phyloP scores from a whole-genome alignment of 306 rosid species.

The Cucurbita ficifolia region DNA sequence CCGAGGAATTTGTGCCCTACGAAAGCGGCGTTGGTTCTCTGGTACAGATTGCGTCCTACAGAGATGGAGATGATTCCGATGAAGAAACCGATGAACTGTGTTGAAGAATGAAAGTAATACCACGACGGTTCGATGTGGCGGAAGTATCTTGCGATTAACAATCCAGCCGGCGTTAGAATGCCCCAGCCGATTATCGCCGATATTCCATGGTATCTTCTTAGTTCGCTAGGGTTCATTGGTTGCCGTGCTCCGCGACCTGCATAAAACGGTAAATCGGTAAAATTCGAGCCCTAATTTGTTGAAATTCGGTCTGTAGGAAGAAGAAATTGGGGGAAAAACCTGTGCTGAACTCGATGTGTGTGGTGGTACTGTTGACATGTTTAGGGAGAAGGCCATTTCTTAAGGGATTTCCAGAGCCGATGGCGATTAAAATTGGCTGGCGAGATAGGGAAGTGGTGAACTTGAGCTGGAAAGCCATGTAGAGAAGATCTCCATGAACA shows the following conservation, averaged over 20 bases:
- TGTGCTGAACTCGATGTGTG: background rate
- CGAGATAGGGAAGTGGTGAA: background rate
- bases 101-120: conserved; percentile 10
- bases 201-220: conserved; percentile 2
- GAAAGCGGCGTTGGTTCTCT: background rate
- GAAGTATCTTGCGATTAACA: background rate
- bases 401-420: background rate
- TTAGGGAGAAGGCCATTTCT: background rate
- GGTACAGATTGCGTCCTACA: background rate
- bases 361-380: background rate
- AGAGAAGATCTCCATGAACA: background rate
- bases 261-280: background rate
- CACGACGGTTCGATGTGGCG: background rate
- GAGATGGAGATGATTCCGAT: background rate
- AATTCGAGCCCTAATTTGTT: background rate
- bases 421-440: background rate
- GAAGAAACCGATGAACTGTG: conserved; percentile 8
- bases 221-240: background rate
- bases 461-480: conserved; percentile 12
- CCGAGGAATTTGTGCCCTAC: background rate
- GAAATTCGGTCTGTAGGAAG: background rate
- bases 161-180: background rate
- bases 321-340: background rate
- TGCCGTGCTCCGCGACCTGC: background rate
- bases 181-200: conserved; percentile 9